Evolutionary conservation across 2,329 filamentous ascomycete species (phyloP), one percentile per base, ranked within the genome.

Genomic region (Thielaviopsis populi): DNA sequence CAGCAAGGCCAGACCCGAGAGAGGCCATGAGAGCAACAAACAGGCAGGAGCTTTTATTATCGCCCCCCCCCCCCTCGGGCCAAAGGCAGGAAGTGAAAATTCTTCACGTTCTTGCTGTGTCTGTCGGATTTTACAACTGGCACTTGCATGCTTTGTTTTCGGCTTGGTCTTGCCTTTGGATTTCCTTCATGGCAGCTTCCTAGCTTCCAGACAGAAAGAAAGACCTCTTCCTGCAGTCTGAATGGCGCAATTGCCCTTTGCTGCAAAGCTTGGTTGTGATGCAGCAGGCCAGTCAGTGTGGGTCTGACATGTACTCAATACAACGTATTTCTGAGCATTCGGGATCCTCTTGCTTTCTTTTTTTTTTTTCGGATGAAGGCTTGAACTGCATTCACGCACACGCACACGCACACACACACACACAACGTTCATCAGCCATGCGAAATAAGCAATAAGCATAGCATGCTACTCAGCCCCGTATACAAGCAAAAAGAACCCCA

Each of bases 301-400:
- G 53, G 53, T 56, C 53, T 56, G 53, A 56, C 53, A 37, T 56
- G 24, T 56, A 56, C 30, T 19, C 24, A 56, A 56, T n/a, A n/a
- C 53, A 56, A 37, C 30, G 53, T 56, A 56, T 30, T 56, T 56
- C n/a, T 56, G 53, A 56, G 24, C 53, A 56, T 56, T 56, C 17
- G 15, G 1, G 27, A 56, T 56, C 53, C 53, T 37, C 7, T 54
- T 37, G 27, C 17, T n/a, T 54, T 17, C 13, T 54, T 56, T n/a
- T 19, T 56, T n/a, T 19, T 56, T 33, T 46, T 46, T 46, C n/a
- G 33, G 5, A 37, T 37, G 33, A 37, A 37, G 33, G 6, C 33
- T 37, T 8, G 33, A 7, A 37, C 33, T 8, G 33, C 33, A 37
- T 10, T 1, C 33, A 37, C 42, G n/a, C 42, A 46, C 15, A 6